Evolutionary conservation across 768 basidiomycete genomes (phyloP), one percentile per base, ranked within the genome.

Genomic region (Multifurca ochricompacta): DNA sequence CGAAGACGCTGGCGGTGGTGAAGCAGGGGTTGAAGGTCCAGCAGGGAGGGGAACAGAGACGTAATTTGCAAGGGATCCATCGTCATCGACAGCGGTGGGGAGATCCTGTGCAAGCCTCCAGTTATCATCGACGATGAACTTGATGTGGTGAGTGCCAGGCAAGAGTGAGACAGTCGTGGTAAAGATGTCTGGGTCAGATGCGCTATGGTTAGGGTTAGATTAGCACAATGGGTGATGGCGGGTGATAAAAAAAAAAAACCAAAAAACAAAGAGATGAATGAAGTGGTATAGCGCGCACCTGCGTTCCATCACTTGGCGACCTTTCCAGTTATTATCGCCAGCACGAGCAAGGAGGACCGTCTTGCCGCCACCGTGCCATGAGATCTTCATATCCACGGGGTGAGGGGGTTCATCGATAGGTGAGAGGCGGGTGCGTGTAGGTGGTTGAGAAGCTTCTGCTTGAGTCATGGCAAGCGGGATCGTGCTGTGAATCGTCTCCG

Each of bases 1-100:
- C 32, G 60, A 54, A 16, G 66, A 59, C 13, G 62, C 65, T 42
- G 68, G 67, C 0, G 68, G 70, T 6, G 69, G 67, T 21, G 68
- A 60, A 46, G 71, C 65, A n/a, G 65, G 65, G 7, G 65, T 61
- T 30, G 67, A 64, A 36, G 66, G 59, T 45, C 67, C 51, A 54
- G 67, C 48, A 16, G 65, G 55, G 18, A 71, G 64, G 36, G 75
- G 69, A 2, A 90, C 86, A 40, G 85, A 83, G 54, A 98, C 83
- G 66, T 95, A 97, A 71, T 98, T 98, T 49, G 95, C 91, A 41
- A 98, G 75, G 25, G 86, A 87, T 30, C 95, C 95, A 63, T 92
- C 88, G 66, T 97, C 93, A 65, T 93, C 91, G 43, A 94, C 91
- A 1, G 91, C 91, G 23, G 87, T 84, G 6, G 89, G 87, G n/a